Base-by-base conservation (phyloP, 1,284 basidiomycete species). In the Meira nashicola region DNA sequence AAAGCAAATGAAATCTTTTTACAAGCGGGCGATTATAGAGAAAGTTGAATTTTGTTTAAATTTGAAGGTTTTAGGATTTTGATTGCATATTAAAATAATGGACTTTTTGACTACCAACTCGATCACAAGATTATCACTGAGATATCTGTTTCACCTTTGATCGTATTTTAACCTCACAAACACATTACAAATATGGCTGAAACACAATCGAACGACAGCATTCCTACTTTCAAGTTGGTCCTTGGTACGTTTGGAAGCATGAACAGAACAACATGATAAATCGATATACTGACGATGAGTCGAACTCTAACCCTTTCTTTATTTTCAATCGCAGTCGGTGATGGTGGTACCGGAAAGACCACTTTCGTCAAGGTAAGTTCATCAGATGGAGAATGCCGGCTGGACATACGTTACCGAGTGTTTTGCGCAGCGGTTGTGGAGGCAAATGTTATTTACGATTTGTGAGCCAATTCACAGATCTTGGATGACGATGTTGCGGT, bases 161-260 rank as follows among this genome's bases (percentile, higher is more conserved):
- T 19, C 19, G 14, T 11, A 43, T 43, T 15, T 40, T 43, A 15
- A 15, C 40, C 19, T 15, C 19, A 15, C 19, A 43, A 43, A 43
- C 14, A 43, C n/a, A 43, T 43, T 10, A 19, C 40, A 43, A 65
- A 8, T 33, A 68, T 68, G 66, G 40, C 67, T n/a, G 66, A 65
- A 37, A 55, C 60, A 14, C 54, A 50, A 21, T 39, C 61, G 6
- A 53, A 38, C 19, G 33, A 67, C 44, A 54, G 81, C 66, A 83
- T 92, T 71, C 92, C 95, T 55, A 92, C 92, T 65, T 99, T 98
- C 86, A 98, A 99, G 84, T 90, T 99, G 80, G 94, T 98, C 67
- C 90, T 95, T 73, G 90, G 90, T 92, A 74, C 70, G 89, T 82
- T 56, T 23, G 23, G 11, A 50, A 77, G 73, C 57, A 33, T 33